phyloP scores from a whole-genome alignment of 192 early-diverging fungal genomes.

The Coemansia asiatica region DNA sequence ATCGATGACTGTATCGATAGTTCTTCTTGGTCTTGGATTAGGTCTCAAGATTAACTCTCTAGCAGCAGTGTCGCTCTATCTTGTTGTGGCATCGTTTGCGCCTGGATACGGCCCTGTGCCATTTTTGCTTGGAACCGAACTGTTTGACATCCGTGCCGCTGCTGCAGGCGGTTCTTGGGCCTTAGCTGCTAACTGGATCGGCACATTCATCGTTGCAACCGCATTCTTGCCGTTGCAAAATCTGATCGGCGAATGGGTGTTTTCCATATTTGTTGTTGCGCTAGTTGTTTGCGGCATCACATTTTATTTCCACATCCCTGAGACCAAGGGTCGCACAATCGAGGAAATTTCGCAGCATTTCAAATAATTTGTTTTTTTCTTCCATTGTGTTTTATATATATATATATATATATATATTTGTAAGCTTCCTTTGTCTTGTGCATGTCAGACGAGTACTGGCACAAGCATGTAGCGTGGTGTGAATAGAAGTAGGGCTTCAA shows the following conservation, averaged over 20 bases:
- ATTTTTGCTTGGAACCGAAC: conserved; percentile 51
- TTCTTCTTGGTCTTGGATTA: conserved; percentile 63
- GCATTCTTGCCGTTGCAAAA: conserved; percentile 43
- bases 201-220: conserved; percentile 45
- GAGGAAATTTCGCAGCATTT: conserved; percentile 42
- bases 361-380: conserved; percentile 6
- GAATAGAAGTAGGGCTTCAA: neutral
- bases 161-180: conserved; percentile 49
- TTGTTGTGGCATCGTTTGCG: conserved; percentile 52
- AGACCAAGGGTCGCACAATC: conserved; percentile 50
- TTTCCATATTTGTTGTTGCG: conserved; percentile 44
- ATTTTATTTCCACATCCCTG: conserved; percentile 41
- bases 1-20: conserved; percentile 63
- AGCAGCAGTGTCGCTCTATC: conserved; percentile 63
- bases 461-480: neutral
- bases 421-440: neutral
- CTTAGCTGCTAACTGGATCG: conserved; percentile 48
- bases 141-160: conserved; percentile 45
- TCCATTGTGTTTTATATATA: neutral
- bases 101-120: conserved; percentile 54
- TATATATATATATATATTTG: no score
- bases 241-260: conserved; percentile 53
- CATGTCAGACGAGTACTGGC: neutral
- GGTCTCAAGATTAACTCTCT: conserved; percentile 72
- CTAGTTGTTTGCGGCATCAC: conserved; percentile 25